Conservation (phyloP, 208 protist genomes). For the Wallacemonas rigidus region DNA sequence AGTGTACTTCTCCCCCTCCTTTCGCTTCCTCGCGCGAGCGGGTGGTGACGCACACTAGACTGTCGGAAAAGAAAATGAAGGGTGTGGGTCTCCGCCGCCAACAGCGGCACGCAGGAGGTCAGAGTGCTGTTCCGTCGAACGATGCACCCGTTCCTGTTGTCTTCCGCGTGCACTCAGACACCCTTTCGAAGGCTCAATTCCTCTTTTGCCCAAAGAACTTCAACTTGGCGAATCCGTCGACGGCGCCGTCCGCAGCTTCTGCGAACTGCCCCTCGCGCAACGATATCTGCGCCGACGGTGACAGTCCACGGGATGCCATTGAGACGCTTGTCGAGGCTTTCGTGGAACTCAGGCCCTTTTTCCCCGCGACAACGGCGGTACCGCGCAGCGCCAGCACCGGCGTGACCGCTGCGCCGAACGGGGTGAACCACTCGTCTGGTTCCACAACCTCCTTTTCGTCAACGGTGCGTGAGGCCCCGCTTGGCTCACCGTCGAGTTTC, state of each 20-base stretch:
- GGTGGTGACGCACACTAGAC: neutral
- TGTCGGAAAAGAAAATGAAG: constrained; percentile 17
- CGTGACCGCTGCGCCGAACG: neutral
- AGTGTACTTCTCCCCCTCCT: neutral
- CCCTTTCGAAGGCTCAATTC: constrained; percentile 62
- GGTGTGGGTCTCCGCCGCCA: constrained; percentile 41
- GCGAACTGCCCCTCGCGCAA: neutral
- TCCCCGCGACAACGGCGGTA: neutral
- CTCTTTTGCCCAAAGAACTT: constrained; percentile 83
- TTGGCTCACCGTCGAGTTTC: constrained; percentile 15
- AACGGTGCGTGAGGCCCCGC: constrained; percentile 1
- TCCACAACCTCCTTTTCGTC: constrained; percentile 10
- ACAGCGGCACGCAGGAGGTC: constrained; percentile 40
- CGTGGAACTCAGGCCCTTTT: constrained; percentile 44
- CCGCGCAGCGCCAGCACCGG: constrained; percentile 1
- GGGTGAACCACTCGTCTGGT: constrained; percentile 1
- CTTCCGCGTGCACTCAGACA: constrained; percentile 72
- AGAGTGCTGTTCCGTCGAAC: constrained; percentile 31
- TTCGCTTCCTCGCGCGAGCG: constrained; percentile 6
- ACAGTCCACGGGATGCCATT: constrained; percentile 16
- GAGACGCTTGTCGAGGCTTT: constrained; percentile 44
- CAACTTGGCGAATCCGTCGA: constrained; percentile 34
- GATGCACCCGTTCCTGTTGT: constrained; percentile 71
- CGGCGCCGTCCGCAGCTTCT: constrained; percentile 3
- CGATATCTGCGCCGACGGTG: constrained; percentile 8